These are phyloP conservation scores for Magnusiomyces suaveolens DNA, from an alignment of 1,139 yeast species.

Conservation along the genomic window DNA sequence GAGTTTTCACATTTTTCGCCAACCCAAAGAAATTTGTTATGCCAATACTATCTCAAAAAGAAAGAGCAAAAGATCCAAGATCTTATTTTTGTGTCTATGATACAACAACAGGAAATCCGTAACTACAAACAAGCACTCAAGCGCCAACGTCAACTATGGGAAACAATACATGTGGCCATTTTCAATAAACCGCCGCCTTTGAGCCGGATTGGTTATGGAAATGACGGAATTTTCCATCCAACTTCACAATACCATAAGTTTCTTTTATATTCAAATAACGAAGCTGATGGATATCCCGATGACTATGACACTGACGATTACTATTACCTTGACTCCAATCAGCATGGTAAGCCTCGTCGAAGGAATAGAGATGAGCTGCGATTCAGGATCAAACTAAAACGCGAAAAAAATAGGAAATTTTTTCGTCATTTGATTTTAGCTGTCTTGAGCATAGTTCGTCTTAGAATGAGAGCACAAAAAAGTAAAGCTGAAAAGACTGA, in stretches of 20 bases:
- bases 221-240: background rate
- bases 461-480: background rate
- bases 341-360: background rate
- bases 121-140: background rate
- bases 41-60: background rate
- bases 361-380: background rate
- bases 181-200: background rate
- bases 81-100: background rate
- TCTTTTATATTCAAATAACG: background rate
- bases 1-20: background rate
- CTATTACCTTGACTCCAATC: no score
- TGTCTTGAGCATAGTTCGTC: background rate
- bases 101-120: background rate
- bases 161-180: background rate
- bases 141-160: background rate
- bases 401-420: background rate
- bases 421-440: background rate
- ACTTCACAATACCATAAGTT: background rate
- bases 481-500: background rate
- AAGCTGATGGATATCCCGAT: background rate
- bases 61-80: background rate
- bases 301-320: no score
- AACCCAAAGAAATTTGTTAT: background rate
- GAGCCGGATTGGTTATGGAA: background rate
- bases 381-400: background rate